A percentile compares a stretch with the other conserved stretches of the same genome.
These are phyloP conservation scores for Tothia fuscella DNA, from an alignment of 2,329 filamentous ascomycete genomes.

Conservation along the genomic window DNA sequence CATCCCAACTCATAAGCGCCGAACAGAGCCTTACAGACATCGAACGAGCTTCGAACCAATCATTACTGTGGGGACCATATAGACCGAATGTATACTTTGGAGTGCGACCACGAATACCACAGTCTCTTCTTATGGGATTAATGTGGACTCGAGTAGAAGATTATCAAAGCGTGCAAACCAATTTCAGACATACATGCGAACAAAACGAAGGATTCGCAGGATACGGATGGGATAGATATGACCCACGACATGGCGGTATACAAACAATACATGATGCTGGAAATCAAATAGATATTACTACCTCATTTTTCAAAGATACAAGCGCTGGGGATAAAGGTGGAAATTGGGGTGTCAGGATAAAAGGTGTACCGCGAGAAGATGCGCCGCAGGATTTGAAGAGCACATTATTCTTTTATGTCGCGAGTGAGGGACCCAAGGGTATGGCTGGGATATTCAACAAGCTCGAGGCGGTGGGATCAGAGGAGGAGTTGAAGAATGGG, in stretches of 20 bases:
- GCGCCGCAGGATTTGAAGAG: slow-evolving; percentile 55
- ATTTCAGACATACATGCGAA: slow-evolving; percentile 84
- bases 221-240: slow-evolving; percentile 96
- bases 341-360: slow-evolving; percentile 79
- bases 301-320: slow-evolving; percentile 75
- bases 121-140: slow-evolving; percentile 64
- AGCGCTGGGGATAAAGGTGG: slow-evolving; percentile 51
- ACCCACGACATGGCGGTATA: slow-evolving; percentile 69
- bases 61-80: slow-evolving; percentile 84
- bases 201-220: slow-evolving; percentile 85
- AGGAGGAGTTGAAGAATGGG: slow-evolving; percentile 34
- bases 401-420: slow-evolving; percentile 68
- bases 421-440: slow-evolving; percentile 68
- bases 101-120: slow-evolving; percentile 61
- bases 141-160: slow-evolving; percentile 76
- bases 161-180: slow-evolving; percentile 57
- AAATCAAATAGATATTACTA: slow-evolving; percentile 79
- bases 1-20: no score
- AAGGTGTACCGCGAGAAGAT: slow-evolving; percentile 61
- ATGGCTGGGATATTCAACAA: slow-evolving; percentile 36
- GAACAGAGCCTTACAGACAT: slow-evolving; percentile 1
- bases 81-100: slow-evolving; percentile 84
- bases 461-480: slow-evolving; percentile 40
- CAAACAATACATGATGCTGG: slow-evolving; percentile 79
- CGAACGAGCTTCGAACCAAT: slow-evolving; percentile 47